phyloP scores from a whole-genome alignment of 768 basidiomycete genomes.

The Tricholoma matsutake region DNA sequence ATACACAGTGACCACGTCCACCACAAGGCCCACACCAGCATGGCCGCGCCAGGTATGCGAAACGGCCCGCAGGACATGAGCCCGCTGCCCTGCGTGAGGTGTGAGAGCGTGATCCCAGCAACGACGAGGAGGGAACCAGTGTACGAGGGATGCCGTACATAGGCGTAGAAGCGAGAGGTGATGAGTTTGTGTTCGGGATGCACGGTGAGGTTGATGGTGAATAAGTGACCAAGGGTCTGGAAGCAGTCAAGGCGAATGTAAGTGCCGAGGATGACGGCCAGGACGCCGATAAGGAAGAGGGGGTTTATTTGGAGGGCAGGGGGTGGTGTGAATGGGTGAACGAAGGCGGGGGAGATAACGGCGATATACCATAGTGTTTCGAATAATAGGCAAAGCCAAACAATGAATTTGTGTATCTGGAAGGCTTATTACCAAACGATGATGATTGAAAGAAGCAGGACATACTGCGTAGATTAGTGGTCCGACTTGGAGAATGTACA shows the following conservation, averaged over 20 bases:
- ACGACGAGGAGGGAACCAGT: conserved; percentile 44
- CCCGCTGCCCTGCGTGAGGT: conserved; percentile 40
- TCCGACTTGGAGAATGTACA: conserved; percentile 44
- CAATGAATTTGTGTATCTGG: conserved; percentile 15
- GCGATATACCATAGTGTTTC: conserved; percentile 18
- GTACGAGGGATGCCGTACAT: conserved; percentile 48
- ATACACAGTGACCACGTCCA: neutral
- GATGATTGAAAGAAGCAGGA: neutral
- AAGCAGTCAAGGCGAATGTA: conserved; percentile 44
- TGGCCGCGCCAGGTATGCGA: conserved; percentile 17
- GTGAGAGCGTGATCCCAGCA: conserved; percentile 36
- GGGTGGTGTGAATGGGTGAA: conserved; percentile 19
- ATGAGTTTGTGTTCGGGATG: conserved; percentile 40
- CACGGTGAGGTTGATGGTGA: conserved; percentile 48
- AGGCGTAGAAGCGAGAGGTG: conserved; percentile 39
- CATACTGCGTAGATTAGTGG: conserved; percentile 43
- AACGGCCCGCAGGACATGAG: conserved; percentile 30
- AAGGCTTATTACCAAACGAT: neutral
- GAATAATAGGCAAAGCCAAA: conserved; percentile 17
- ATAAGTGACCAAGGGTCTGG: conserved; percentile 39
- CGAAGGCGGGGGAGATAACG: conserved; percentile 24
- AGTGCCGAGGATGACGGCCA: conserved; percentile 31
- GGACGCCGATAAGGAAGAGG: conserved; percentile 32
- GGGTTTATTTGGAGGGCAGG: conserved; percentile 24
- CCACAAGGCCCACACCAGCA: conserved; percentile 29